Base-by-base conservation (phyloP, 2,329 filamentous ascomycete species). In the Cordyceps pruinosa region DNA sequence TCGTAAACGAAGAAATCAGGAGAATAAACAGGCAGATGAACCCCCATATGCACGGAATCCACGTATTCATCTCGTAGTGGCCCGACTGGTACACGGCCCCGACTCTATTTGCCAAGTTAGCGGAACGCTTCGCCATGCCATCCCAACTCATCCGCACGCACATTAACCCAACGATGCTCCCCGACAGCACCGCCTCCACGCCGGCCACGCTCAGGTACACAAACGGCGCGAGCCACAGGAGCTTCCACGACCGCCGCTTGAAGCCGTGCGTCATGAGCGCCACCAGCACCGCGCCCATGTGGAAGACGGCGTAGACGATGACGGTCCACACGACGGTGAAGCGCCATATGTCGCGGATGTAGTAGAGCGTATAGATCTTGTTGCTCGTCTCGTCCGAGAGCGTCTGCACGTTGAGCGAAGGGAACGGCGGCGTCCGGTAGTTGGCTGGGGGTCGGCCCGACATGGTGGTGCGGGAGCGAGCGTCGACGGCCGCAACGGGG, bases 31-130 rank as follows among this genome's bases (percentile, higher is more conserved):
- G 85, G 69, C 90, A 96, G 70, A 93, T 87, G 67, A 89, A 80
- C 1, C 85, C 89, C 92, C 92, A 96, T 23, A 92, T 81, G 66
- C 94, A 88, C 0, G 92, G 92, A 52, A 96, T 89, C 91, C 91
- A 96, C 0, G 92, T 96, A 46, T 90, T 93, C 90, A 96, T 94
- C 65, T 85, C 80, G 69, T 93, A 96, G 71, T 87, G 90, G 44
- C 90, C 92, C 2, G 87, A 82, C 64, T 85, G 82, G 68, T 96
- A 96, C 35, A 93, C 83, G 9, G 87, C 89, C 13, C 89, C 90
- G 21, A 95, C 75, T 49, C 89, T 92, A 17, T 10, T 5, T 1
- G 10, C n/a, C 48, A 35, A 2, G 58, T 67, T 57, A 68, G 63
- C 35, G n/a, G n/a, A n/a, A n/a, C n/a, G n/a, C n/a, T 21, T 48